Conservation (phyloP, 2,329 filamentous ascomycete genomes). For the Cercospora sp. region DNA sequence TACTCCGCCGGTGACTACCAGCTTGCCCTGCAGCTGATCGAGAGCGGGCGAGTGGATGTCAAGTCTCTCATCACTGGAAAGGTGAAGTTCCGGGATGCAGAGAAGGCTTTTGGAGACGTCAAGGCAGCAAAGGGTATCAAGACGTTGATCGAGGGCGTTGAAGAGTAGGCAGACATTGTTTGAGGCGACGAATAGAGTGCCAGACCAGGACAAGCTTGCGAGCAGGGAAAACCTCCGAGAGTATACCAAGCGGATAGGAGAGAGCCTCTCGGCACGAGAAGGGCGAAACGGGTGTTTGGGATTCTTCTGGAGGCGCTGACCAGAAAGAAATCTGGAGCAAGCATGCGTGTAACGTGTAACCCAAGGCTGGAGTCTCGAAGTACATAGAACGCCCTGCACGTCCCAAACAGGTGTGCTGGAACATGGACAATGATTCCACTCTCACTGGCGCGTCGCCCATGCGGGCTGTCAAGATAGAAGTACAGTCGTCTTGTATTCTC, state of each 20-base stretch:
- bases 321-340: background rate
- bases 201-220: background rate
- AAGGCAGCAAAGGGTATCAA: slow-evolving; percentile 78
- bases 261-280: background rate
- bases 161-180: slow-evolving; percentile 20
- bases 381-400: slow-evolving; percentile 1
- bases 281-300: background rate
- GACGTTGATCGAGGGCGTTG: slow-evolving; percentile 51
- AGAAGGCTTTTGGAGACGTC: slow-evolving; percentile 83
- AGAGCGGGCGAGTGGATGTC: slow-evolving; percentile 66
- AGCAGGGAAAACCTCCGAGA: background rate
- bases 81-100: slow-evolving; percentile 78
- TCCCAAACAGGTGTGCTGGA: slow-evolving; percentile 13
- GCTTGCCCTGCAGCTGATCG: slow-evolving; percentile 75
- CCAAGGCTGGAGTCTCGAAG: slow-evolving; percentile 4
- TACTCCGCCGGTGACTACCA: slow-evolving; percentile 88
- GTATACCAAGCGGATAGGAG: background rate
- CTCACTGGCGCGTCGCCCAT: slow-evolving; percentile 11
- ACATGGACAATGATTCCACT: background rate
- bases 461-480: background rate
- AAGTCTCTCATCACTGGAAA: slow-evolving; percentile 78
- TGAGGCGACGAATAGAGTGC: background rate
- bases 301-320: background rate
- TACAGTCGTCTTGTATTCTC: background rate
- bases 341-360: background rate